Evolutionary conservation across 306 rosid genomes (phyloP).

Genomic region (Casuarina glauca): DNA sequence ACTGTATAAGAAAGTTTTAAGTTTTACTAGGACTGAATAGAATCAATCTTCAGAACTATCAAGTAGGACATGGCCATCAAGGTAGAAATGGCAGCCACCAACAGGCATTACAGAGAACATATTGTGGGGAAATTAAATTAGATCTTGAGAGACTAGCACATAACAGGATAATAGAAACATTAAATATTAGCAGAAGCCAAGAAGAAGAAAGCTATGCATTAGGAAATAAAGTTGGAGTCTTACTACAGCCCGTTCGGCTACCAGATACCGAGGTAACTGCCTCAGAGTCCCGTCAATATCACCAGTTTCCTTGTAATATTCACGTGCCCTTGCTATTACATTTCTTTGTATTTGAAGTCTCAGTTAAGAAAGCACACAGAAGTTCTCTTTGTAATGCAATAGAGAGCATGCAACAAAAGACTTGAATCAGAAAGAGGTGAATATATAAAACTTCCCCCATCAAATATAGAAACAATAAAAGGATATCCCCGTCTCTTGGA

Average conservation of each 20-base stretch:
- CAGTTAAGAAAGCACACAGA: constrained; percentile 48
- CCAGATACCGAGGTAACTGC: constrained; percentile 83
- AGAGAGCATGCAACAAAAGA: constrained; percentile 30
- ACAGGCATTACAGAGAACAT: neutral
- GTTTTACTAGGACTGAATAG: constrained; percentile 3
- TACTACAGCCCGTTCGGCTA: constrained; percentile 92
- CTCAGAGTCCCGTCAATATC: constrained; percentile 83
- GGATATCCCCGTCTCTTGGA: constrained; percentile 99
- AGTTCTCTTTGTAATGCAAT: constrained; percentile 11
- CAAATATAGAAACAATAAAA: constrained; percentile 37
- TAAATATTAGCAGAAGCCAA: constrained; percentile 7
- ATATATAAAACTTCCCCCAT: neutral
- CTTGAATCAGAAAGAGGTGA: constrained; percentile 18
- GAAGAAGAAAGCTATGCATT: constrained; percentile 14
- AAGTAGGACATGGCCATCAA: neutral
- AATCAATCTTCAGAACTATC: constrained; percentile 9
- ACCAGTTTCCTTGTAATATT: constrained; percentile 71
- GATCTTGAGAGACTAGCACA: neutral
- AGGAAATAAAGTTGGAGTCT: constrained; percentile 41
- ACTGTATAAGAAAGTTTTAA: constrained; percentile 46
- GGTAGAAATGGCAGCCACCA: neutral
- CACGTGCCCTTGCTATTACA: constrained; percentile 62
- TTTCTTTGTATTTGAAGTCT: constrained; percentile 58
- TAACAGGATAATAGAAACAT: constrained; percentile 21
- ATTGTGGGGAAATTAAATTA: neutral